Base-by-base conservation (phyloP, 805 yeast genomes). In the Candida loeiensis region DNA sequence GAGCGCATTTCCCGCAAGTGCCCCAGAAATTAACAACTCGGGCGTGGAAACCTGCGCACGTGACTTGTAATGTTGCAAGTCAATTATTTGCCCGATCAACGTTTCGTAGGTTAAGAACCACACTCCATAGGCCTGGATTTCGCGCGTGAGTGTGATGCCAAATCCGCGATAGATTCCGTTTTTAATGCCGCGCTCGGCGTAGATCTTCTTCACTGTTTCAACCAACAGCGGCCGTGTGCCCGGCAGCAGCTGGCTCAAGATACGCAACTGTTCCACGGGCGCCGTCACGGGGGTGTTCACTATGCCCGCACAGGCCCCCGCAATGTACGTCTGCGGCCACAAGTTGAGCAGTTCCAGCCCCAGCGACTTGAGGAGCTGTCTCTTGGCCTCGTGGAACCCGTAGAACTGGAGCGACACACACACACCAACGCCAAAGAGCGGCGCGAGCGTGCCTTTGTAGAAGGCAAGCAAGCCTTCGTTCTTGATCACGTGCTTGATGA, bases 121-220 rank as follows among this genome's bases (percentile, higher is more conserved):
- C 12, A 80, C 76, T 5, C 89, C 89, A 51, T 82, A 82, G 0
- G 87, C 85, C 56, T 81, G 87, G n/a, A 73, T 60, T 50, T 81
- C 87, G 43, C 87, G 63, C 9, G 75, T 32, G 1, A 76, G 49
- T 0, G 87, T 81, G 41, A 81, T 71, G 3, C 62, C 48, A 13
- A 65, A 59, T 0, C 87, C 87, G 40, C 87, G 60, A 49, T 67
- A 79, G 4, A 81, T 46, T 1, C 84, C 85, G 13, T 56, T 40
- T 8, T 46, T 34, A 15, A 64, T n/a, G 4, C 87, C 86, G 17
- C 69, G 50, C 1, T 55, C 38, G 4, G 45, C 30, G 45, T 66
- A 61, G 9, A 80, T 78, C 39, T 65, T 56, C 27, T 54, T 49
- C 8, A 76, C 70, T 19, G 76, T 71, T 8, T 57, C 63, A 6